These are phyloP conservation scores for Spencermartinsiella europaea DNA, from an alignment of 805 yeast genomes.

Conservation along the genomic window DNA sequence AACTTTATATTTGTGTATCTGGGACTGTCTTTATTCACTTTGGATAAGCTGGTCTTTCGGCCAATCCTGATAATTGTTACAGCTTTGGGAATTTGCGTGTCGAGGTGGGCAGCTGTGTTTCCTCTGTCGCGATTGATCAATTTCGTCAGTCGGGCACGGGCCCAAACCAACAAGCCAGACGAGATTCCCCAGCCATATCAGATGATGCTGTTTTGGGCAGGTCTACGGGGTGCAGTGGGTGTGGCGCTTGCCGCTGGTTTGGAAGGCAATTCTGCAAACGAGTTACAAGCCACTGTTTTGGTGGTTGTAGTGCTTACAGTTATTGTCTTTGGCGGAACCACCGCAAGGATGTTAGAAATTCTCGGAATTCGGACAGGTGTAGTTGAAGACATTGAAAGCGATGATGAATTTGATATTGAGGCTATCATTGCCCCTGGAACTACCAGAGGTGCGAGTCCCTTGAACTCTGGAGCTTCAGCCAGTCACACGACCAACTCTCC, in stretches of 20 bases:
- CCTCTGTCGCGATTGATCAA: constrained; percentile 84
- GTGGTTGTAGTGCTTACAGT: constrained; percentile 97
- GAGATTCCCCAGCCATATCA: constrained; percentile 94
- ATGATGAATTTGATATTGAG: constrained; percentile 94
- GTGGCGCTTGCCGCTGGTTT: constrained; percentile 97
- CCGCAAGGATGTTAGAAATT: constrained; percentile 96
- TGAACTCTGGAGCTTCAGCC: background rate
- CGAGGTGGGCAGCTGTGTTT: constrained; percentile 97
- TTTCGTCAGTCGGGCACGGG: constrained; percentile 62
- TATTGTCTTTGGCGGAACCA: constrained; percentile 95
- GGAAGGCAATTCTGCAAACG: constrained; percentile 87
- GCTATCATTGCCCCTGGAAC: constrained; percentile 30
- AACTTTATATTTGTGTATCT: constrained; percentile 94
- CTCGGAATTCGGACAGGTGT: constrained; percentile 90
- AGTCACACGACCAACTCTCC: background rate
- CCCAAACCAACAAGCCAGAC: constrained; percentile 47
- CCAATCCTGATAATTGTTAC: constrained; percentile 90
- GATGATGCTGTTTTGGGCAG: constrained; percentile 99
- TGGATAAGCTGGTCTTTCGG: constrained; percentile 90
- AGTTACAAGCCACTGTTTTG: constrained; percentile 86
- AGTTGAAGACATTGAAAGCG: constrained; percentile 73
- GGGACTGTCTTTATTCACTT: constrained; percentile 92
- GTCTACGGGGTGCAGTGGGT: constrained; percentile 97
- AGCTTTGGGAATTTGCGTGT: constrained; percentile 82
- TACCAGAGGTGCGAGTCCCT: constrained; percentile 1